Base-by-base conservation (phyloP, 2,329 filamentous ascomycete genomes). In the Diaporthe helianthi region DNA sequence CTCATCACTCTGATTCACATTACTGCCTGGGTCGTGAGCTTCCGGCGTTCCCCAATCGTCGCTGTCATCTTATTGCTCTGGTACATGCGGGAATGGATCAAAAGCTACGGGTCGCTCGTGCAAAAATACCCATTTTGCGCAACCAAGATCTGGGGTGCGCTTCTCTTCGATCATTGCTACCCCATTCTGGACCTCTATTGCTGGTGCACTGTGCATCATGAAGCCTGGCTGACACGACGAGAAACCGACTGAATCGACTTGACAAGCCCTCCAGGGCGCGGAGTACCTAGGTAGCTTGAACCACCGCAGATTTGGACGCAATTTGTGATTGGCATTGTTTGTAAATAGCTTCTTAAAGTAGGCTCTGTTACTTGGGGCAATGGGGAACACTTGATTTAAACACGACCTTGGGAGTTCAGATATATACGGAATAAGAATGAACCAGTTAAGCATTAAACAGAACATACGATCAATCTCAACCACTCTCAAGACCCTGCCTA, bases 111-210 rank as follows among this genome's bases (percentile, higher is more conserved):
- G 12, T 29, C 29, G 2, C 29, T 63, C n/a, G 22, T 49, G n/a
- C 29, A 49, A 24, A 49, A 24, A 12, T 49, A 36, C 3, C 44
- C 44, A 24, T 63, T 36, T 24, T 63, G 29, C 33, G 58, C 29
- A 19, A 49, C 7, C 12, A 63, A 63, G 13, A 24, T 63, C 13
- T 63, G 58, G 58, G 58, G 41, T 19, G 58, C 58, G 31, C 5
- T 63, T 36, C 41, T 63, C 58, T 63, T 63, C 29, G 58, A 63
- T 26, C 26, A 63, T 49, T 63, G 29, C n/a, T 63, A 49, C 13
- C 58, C 58, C 0, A 24, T 63, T 24, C 19, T 63, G 29, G 58
- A 63, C 13, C 9, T 49, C 13, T 63, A 46, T 31, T 15, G 58
- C 29, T 63, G 58, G 58, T 49, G 44, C 13, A 63, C 58, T 7